Percentiles rank a stretch among this genome's conserved stretches.
These are phyloP conservation scores for Phytopythium oedochilum DNA, from an alignment of 352 stramenopile species.

Conservation along the genomic window DNA sequence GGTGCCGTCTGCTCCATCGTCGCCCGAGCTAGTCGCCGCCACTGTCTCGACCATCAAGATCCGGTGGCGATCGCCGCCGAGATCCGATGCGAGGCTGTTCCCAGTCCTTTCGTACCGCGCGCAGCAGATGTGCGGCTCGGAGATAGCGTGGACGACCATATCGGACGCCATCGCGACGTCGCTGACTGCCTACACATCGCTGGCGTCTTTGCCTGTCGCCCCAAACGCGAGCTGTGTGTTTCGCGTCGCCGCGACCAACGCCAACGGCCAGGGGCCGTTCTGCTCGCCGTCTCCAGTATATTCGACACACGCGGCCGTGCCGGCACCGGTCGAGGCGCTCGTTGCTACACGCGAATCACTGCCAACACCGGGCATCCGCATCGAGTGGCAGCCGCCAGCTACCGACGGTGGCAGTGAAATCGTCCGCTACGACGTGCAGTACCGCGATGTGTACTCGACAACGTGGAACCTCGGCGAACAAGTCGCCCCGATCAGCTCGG, in stretches of 20 bases:
- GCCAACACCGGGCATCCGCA: conserved; percentile 7
- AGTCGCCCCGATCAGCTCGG: background rate
- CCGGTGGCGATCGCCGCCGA: conserved; percentile 20
- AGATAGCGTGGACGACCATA: conserved; percentile 43
- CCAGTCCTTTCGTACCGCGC: conserved; percentile 31
- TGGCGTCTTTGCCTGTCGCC: conserved; percentile 16
- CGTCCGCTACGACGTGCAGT: conserved; percentile 40
- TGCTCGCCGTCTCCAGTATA: conserved; percentile 28
- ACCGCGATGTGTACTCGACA: conserved; percentile 25
- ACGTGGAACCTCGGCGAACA: conserved; percentile 30
- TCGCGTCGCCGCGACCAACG: conserved; percentile 43
- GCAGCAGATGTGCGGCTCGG: conserved; percentile 46
- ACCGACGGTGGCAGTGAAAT: conserved; percentile 19
- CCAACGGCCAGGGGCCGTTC: conserved; percentile 51
- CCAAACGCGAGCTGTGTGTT: conserved; percentile 51
- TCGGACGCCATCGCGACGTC: conserved; percentile 20
- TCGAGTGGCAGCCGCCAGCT: conserved; percentile 27
- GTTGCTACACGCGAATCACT: conserved; percentile 12
- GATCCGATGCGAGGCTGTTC: conserved; percentile 17
- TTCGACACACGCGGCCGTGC: conserved; percentile 19
- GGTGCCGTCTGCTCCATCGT: conserved; percentile 30
- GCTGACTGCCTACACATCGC: conserved; percentile 19
- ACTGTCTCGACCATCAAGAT: conserved; percentile 33
- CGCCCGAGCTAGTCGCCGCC: conserved; percentile 30
- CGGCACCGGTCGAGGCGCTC: conserved; percentile 15